These are phyloP conservation scores for Naganishia liquefaciens DNA, from an alignment of 1,284 basidiomycete species.

Conservation along the genomic window DNA sequence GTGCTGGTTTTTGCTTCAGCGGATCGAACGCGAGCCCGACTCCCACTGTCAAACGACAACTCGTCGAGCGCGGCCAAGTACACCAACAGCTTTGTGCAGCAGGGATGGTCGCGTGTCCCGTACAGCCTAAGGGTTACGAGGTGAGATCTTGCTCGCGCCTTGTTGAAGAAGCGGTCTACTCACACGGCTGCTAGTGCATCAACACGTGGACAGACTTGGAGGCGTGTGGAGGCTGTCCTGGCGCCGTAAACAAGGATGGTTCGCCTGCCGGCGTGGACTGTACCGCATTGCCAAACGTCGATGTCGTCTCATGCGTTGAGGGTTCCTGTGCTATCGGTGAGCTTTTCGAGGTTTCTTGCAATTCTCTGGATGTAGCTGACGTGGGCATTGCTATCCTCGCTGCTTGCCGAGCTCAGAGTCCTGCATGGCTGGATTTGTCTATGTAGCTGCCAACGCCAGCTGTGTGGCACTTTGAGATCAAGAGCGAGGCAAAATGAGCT, in stretches of 20 bases:
- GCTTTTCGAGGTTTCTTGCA: not conserved
- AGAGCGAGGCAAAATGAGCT: too few relatives aligned
- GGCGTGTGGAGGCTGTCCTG: constrained; percentile 15
- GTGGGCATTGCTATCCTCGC: not conserved
- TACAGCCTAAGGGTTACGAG: constrained; percentile 13
- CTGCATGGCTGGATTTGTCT: not conserved
- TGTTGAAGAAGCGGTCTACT: too few relatives aligned
- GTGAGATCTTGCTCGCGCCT: not conserved
- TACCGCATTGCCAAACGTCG: constrained; percentile 4
- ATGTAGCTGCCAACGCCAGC: not conserved
- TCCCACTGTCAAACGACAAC: constrained; percentile 1
- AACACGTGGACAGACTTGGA: constrained; percentile 9
- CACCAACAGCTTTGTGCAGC: constrained; percentile 13
- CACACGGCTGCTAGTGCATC: not conserved
- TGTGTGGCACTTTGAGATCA: not conserved
- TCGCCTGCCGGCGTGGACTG: not conserved
- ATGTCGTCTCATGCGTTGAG: constrained; percentile 13
- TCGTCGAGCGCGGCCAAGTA: not conserved
- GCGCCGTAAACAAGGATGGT: not conserved
- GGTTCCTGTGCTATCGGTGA: constrained; percentile 1
- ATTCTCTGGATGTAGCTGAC: too few relatives aligned
- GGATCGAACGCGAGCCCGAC: constrained; percentile 4
- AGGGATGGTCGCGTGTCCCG: constrained; percentile 10
- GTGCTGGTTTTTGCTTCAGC: constrained; percentile 1
- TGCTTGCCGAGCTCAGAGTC: not conserved